Conservation (phyloP, 2,329 filamentous ascomycete genomes). For the Neoscytalidium dimidiatum region DNA sequence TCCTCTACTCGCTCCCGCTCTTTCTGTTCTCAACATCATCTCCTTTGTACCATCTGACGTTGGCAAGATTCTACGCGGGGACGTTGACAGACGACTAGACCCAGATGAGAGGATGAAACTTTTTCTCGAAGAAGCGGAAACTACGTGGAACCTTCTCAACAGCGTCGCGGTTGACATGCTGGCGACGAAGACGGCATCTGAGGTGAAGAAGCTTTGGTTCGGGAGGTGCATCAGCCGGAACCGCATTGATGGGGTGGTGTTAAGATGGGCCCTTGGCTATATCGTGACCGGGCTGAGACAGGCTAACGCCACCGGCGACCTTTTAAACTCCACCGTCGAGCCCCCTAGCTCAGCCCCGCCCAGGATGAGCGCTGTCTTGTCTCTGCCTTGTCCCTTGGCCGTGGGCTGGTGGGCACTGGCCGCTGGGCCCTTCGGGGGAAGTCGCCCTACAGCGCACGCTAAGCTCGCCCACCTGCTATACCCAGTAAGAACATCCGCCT, state of each 20-base stretch:
- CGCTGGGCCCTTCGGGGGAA: background rate
- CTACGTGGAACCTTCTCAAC: background rate
- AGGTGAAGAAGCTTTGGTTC: background rate
- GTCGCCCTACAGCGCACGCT: background rate
- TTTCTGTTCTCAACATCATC: background rate
- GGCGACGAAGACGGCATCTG: background rate
- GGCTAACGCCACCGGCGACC: slow-evolving; percentile 7
- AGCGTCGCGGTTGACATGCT: background rate
- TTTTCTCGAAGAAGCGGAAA: background rate
- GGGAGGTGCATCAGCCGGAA: background rate
- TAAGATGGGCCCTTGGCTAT: slow-evolving; percentile 1
- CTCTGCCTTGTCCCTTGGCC: background rate
- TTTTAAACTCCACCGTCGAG: background rate
- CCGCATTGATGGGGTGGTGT: slow-evolving; percentile 12
- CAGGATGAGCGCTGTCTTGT: background rate
- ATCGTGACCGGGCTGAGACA: slow-evolving; percentile 12
- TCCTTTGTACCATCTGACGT: background rate
- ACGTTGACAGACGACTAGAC: background rate
- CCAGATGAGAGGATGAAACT: background rate
- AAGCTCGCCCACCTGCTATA: background rate
- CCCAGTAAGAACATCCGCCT: slow-evolving; percentile 9
- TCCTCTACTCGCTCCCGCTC: too few relatives aligned
- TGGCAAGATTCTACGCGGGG: background rate
- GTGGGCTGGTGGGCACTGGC: background rate
- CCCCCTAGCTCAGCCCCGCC: background rate